These are phyloP conservation scores for Blastobotrys capitulatus DNA, from an alignment of 1,139 yeast species.

Conservation along the genomic window DNA sequence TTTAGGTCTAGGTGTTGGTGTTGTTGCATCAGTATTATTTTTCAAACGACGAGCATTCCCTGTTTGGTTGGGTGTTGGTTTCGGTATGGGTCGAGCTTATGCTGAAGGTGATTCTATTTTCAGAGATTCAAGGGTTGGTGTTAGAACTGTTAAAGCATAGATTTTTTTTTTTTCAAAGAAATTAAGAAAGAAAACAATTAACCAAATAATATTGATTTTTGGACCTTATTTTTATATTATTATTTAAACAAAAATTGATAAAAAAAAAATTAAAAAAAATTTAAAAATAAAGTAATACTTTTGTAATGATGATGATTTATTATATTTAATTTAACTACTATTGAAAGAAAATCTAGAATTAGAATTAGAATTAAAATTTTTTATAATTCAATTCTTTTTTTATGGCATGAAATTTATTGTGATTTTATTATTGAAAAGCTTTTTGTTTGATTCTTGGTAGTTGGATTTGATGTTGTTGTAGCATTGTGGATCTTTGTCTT, in stretches of 20 bases:
- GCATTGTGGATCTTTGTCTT: too few relatives aligned
- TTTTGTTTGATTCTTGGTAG: too few relatives aligned
- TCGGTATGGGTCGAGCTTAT: slow-evolving; percentile 95
- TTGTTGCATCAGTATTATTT: slow-evolving; percentile 81
- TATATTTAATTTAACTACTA: too few relatives aligned
- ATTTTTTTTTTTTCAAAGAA: background rate
- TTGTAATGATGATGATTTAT: background rate
- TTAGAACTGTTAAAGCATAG: slow-evolving; percentile 34
- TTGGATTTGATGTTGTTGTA: too few relatives aligned
- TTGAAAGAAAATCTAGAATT: too few relatives aligned
- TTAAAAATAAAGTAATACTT: background rate
- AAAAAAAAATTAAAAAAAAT: background rate
- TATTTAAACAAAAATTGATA: background rate
- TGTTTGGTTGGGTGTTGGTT: slow-evolving; percentile 94
- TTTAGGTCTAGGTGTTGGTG: slow-evolving; percentile 97
- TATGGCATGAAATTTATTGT: too few relatives aligned
- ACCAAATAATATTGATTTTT: background rate
- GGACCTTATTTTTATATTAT: too few relatives aligned
- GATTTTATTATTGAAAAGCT: too few relatives aligned
- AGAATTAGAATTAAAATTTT: too few relatives aligned
- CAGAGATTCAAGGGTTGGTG: slow-evolving; percentile 44
- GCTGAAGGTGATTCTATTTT: slow-evolving; percentile 97
- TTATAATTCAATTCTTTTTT: too few relatives aligned
- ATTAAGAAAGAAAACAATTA: background rate
- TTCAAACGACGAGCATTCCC: slow-evolving; percentile 96